Base-by-base conservation (phyloP, 1,284 basidiomycete genomes). In the Lignosus rhinocerotis region DNA sequence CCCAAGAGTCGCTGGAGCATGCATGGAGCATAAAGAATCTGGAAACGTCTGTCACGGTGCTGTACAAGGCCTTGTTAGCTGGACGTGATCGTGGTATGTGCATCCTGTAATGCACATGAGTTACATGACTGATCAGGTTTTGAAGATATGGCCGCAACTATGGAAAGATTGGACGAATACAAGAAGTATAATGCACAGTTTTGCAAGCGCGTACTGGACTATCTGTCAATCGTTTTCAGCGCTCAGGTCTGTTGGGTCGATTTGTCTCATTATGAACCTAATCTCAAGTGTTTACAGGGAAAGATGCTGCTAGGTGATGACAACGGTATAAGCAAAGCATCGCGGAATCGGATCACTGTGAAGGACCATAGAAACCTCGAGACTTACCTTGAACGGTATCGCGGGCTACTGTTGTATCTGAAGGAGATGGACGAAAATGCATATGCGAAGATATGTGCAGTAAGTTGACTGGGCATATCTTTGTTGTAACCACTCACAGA, bases 21-120 rank as follows among this genome's bases (percentile, higher is more conserved):
- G 71, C 85, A 2, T 75, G 81, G 31, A 90, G 94, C 53, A 90
- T 98, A 54, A 80, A 85, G 59, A 80, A 81, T 17, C 79, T 98
- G 21, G 96, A 99, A 73, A 81, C 81, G 52, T 91, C 96, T 10
- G 91, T 91, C 0, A 85, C 90, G 0, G 88, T 92, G 54, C 78
- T 99, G n/a, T 99, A 99, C 80, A 97, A 97, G 72, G 96, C 96
- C 1, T 77, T 99, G 14, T 87, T 94, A 66, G 94, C 95, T 5
- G 91, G 93, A n/a, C 80, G 89, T 62, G 94, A 97, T 70, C 89
- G 86, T 68, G 90, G 91, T 91, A 60, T 58, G 73, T 68, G 3
- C 10, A 14, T 31, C 49, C 31, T 17, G 55, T 53, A 44, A 32
- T 16, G 55, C 19, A 55, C 36, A 4, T 4, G 0, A 16, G 9